phyloP scores from a whole-genome alignment of 768 basidiomycete species.

The Amanita molliuscula region DNA sequence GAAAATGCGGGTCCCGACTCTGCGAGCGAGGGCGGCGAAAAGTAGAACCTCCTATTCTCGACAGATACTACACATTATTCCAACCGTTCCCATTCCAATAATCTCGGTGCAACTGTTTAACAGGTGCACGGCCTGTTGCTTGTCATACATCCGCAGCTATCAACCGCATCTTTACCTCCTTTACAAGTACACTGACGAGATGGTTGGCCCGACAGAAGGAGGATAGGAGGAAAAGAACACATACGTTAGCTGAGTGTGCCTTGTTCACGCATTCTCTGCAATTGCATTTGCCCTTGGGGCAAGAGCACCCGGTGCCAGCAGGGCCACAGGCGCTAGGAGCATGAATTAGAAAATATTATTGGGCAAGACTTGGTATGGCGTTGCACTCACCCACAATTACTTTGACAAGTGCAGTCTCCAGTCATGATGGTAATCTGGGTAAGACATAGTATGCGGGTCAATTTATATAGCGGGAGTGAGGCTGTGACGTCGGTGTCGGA shows the following conservation, averaged over 20 bases:
- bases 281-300: constrained; percentile 24
- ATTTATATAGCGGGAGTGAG: no score
- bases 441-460: no score
- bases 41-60: background rate
- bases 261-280: constrained; percentile 28
- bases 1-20: background rate
- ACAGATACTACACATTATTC: background rate
- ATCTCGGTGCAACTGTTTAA: background rate
- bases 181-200: constrained; percentile 23
- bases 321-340: constrained; percentile 23
- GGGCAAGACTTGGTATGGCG: constrained; percentile 9
- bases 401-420: constrained; percentile 21
- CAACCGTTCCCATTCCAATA: background rate
- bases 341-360: background rate
- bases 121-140: constrained; percentile 25
- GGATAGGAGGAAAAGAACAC: background rate
- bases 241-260: constrained; percentile 24
- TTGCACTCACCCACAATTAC: constrained; percentile 14
- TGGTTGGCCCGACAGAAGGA: background rate
- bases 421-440: constrained; percentile 12
- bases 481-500: no score
- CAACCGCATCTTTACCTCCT: constrained; percentile 14
- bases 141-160: constrained; percentile 21
- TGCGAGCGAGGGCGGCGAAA: background rate
- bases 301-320: constrained; percentile 25